Base-by-base conservation (phyloP, 331 rosid genomes). In the Saraca asoca region DNA sequence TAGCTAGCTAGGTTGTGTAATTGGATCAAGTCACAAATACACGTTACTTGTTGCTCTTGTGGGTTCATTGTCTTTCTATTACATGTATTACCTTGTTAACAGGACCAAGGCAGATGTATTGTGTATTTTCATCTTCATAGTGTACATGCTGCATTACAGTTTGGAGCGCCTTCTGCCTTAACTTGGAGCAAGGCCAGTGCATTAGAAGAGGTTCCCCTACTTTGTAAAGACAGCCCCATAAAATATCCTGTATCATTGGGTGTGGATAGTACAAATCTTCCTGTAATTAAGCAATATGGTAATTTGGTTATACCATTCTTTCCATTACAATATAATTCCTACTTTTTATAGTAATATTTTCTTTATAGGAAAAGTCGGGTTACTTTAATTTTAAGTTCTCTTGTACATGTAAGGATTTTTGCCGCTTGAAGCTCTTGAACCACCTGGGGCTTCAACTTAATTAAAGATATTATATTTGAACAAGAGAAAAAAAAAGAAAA, bases 41-140 rank as follows among this genome's bases (percentile, higher is more conserved):
- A 1, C 31, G 31, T 24, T 3, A 3, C 2, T 3, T 24, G 31
- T 24, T 24, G 31, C 31, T 1, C 11, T 0, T 51, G n/a, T n/a
- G n/a, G n/a, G n/a, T n/a, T n/a, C n/a, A n/a, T n/a, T n/a, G n/a
- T n/a, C n/a, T n/a, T n/a, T n/a, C n/a, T n/a, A n/a, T n/a, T n/a
- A n/a, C 6, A 53, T 17, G 7, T 5, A 54, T 46, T 42, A 85
- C 94, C 92, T 90, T 90, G 48, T 56, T 83, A 46, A 90, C 74
- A 5, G 95, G 83, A 48, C 86, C 97, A 80, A 90, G 38, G 56
- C 95, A 83, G 14, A 87, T 15, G 43, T 90, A 90, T 31, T 75
- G 76, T 12, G 95, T 82, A 59, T 66, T 80, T 66, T 87, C 54
- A 68, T 87, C 95, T 62, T 90, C 95, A 1, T 82, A 80, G 73